Conservation (phyloP, 768 basidiomycete species). For the Favolaschia claudopus region DNA sequence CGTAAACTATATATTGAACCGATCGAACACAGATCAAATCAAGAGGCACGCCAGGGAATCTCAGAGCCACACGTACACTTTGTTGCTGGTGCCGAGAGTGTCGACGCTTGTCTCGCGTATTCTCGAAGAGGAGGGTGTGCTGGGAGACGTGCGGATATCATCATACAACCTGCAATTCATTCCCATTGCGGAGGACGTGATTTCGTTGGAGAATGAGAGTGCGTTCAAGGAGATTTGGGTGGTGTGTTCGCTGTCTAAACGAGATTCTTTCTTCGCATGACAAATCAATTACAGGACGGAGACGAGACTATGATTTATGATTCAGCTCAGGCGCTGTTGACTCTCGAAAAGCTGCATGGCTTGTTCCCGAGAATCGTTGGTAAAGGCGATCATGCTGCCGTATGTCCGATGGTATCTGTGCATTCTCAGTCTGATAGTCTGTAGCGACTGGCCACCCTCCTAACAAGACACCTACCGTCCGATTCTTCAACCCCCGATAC, state of each 20-base stretch:
- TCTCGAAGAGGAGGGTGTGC: constrained; percentile 95
- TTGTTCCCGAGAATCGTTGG: constrained; percentile 90
- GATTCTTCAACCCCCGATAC: constrained; percentile 46
- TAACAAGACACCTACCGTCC: constrained; percentile 63
- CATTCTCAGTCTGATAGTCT: constrained; percentile 1
- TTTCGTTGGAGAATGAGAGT: constrained; percentile 87
- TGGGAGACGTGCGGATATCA: constrained; percentile 90
- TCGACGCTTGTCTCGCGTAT: constrained; percentile 88
- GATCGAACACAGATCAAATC: constrained; percentile 80
- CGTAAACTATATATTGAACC: constrained; percentile 18
- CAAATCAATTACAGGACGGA: constrained; percentile 71
- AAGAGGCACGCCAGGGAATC: constrained; percentile 77
- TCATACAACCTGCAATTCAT: constrained; percentile 94
- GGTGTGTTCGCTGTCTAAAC: constrained; percentile 63
- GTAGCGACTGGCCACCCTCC: constrained; percentile 79
- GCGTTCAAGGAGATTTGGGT: constrained; percentile 92
- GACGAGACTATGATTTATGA: constrained; percentile 92
- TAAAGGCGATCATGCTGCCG: constrained; percentile 89
- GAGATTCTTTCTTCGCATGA: constrained; percentile 1
- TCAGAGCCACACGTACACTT: constrained; percentile 82
- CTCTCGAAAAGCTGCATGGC: constrained; percentile 87
- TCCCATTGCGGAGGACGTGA: constrained; percentile 89
- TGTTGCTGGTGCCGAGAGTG: constrained; percentile 86
- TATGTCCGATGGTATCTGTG: constrained; percentile 39
- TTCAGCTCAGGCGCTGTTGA: constrained; percentile 84